Conservation (phyloP, 2,329 filamentous ascomycete species). For the Apiospora malaysiana region DNA sequence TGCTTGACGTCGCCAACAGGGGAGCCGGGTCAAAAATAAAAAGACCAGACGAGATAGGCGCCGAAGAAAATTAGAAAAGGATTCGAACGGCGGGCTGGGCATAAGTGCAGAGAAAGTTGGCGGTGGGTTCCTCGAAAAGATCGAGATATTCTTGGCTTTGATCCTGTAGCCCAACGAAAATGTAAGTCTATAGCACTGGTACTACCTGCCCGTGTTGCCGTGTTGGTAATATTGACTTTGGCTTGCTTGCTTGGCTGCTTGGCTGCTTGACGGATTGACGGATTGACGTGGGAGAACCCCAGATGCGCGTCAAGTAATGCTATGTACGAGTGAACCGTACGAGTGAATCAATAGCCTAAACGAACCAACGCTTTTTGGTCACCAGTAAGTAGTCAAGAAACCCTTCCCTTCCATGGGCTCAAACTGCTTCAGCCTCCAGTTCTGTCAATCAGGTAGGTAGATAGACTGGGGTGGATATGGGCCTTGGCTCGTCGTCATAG, state of each 20-base stretch:
- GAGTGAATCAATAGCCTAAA: no score
- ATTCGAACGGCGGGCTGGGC: constrained; percentile 10
- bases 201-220: neutral
- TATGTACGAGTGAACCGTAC: neutral
- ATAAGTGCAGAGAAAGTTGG: constrained; percentile 1
- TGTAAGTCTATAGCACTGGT: neutral
- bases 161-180: neutral
- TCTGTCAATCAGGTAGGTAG: neutral
- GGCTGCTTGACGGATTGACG: no score
- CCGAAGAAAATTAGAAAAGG: neutral
- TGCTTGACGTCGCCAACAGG: neutral
- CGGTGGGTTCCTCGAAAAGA: neutral
- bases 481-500: constrained; percentile 17
- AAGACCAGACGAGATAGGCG: constrained; percentile 12
- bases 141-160: neutral
- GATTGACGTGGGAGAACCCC: neutral
- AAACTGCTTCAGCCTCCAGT: neutral
- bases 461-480: neutral
- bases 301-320: neutral
- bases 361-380: neutral
- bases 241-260: neutral
- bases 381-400: neutral
- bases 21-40: neutral
- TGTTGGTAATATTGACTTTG: neutral
- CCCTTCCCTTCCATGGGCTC: neutral